These are phyloP conservation scores for Solanum chiquidenum DNA, from an alignment of 257 asterid species.

Conservation along the genomic window DNA sequence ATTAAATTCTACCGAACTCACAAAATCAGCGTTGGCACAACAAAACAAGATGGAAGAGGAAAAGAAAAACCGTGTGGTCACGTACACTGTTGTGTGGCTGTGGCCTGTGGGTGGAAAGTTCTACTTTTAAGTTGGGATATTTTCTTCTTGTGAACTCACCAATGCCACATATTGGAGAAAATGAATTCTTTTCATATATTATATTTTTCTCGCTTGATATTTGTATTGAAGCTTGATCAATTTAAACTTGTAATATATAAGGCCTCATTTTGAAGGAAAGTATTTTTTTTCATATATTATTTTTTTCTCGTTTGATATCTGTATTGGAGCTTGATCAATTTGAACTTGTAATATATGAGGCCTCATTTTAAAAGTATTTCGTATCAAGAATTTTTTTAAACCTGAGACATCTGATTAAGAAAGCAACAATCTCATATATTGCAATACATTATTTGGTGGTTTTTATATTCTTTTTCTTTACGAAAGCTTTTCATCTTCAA, in stretches of 20 bases:
- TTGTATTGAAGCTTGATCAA: too few species aligned
- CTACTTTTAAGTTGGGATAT: neutral
- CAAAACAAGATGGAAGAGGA: neutral
- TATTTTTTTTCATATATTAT: too few species aligned
- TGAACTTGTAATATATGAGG: too few species aligned
- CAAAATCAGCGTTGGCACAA: neutral
- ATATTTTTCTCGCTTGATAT: too few species aligned
- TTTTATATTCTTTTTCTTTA: neutral
- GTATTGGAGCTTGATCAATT: too few species aligned
- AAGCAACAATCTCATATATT: rapidly evolving
- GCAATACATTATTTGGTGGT: neutral
- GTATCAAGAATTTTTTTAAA: too few species aligned
- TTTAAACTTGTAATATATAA: too few species aligned
- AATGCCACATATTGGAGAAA: neutral
- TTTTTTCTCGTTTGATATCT: too few species aligned
- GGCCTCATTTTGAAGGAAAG: too few species aligned
- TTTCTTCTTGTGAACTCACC: neutral
- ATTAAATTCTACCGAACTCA: rapidly evolving
- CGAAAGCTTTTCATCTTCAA: neutral
- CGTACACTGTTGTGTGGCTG: neutral
- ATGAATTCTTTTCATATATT: neutral
- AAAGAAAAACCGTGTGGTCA: neutral
- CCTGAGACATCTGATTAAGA: too few species aligned
- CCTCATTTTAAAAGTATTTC: too few species aligned
- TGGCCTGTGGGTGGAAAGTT: neutral